These are phyloP conservation scores for Globisporangium lucens DNA, from an alignment of 352 stramenopile genomes.

Conservation along the genomic window DNA sequence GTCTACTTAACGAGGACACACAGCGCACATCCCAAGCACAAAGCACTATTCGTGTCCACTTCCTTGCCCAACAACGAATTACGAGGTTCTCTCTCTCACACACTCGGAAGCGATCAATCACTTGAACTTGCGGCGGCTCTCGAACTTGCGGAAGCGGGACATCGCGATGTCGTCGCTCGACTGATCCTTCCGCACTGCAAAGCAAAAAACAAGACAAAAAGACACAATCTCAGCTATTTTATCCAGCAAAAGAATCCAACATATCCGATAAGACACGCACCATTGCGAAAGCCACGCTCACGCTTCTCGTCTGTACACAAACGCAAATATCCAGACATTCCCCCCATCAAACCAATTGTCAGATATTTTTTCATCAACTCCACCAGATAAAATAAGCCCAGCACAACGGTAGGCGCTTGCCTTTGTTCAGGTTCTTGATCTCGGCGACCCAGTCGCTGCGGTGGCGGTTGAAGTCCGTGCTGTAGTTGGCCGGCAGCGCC, in stretches of 20 bases:
- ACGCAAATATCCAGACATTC: background rate
- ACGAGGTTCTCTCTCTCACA: slow-evolving; percentile 2
- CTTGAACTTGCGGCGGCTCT: slow-evolving; percentile 50
- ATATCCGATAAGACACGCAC: slow-evolving; percentile 19
- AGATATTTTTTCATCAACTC: background rate
- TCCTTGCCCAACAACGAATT: too few species aligned
- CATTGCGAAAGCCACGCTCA: slow-evolving; percentile 57
- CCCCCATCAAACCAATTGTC: background rate
- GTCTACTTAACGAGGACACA: too few species aligned
- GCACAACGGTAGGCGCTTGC: slow-evolving; percentile 18
- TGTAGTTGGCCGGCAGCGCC: slow-evolving; percentile 69
- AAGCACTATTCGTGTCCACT: too few species aligned
- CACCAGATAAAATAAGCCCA: background rate
- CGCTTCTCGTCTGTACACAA: slow-evolving; percentile 59
- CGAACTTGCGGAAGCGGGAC: slow-evolving; percentile 68
- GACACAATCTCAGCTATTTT: background rate
- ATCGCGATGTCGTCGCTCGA: slow-evolving; percentile 63
- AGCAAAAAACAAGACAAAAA: background rate
- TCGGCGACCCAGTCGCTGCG: slow-evolving; percentile 58
- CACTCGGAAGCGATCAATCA: slow-evolving; percentile 13
- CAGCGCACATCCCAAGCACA: too few species aligned
- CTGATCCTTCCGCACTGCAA: slow-evolving; percentile 53
- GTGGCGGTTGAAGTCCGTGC: slow-evolving; percentile 76
- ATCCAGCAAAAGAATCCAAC: background rate
- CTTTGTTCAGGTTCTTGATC: slow-evolving; percentile 65